A percentile compares a stretch with the other conserved stretches of the same genome.
Conservation (phyloP, 2,329 filamentous ascomycete genomes). For the Fusarium penzigii region DNA sequence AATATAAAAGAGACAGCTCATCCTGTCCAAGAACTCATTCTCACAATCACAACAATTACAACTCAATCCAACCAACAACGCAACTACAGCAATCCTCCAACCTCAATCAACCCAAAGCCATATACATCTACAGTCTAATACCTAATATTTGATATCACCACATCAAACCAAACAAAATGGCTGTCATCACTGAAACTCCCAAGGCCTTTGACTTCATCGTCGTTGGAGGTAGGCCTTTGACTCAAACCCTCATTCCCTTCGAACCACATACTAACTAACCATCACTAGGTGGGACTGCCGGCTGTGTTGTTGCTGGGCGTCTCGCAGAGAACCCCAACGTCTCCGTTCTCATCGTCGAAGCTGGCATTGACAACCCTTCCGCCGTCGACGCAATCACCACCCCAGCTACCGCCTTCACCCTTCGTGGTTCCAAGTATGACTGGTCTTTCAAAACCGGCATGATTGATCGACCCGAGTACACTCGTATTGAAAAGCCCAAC, state of each 20-base stretch:
- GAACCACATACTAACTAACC: not conserved
- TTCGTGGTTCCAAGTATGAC: constrained; percentile 57
- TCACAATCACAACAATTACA: not conserved
- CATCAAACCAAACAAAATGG: not conserved
- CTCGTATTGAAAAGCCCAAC: constrained; percentile 63
- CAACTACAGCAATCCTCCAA: not conserved
- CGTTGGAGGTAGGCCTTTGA: constrained; percentile 6
- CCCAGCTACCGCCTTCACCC: constrained; percentile 52
- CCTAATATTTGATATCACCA: not conserved
- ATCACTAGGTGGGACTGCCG: constrained; percentile 34
- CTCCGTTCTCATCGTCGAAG: constrained; percentile 48
- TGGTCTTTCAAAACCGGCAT: constrained; percentile 64
- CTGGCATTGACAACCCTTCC: constrained; percentile 48
- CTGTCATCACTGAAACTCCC: constrained; percentile 7
- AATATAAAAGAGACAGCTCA: not conserved
- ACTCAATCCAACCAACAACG: not conserved
- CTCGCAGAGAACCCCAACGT: constrained; percentile 40
- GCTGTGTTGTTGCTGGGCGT: constrained; percentile 38
- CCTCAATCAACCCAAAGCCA: too few relatives aligned
- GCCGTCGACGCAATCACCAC: constrained; percentile 54
- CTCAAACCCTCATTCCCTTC: not conserved
- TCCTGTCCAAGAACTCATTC: not conserved
- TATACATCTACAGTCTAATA: too few relatives aligned
- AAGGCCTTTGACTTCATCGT: constrained; percentile 12
- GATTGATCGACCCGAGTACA: constrained; percentile 59